These are phyloP conservation scores for Chrysoporthe deuterocubensis DNA, from an alignment of 2,329 filamentous ascomycete species.

Conservation along the genomic window DNA sequence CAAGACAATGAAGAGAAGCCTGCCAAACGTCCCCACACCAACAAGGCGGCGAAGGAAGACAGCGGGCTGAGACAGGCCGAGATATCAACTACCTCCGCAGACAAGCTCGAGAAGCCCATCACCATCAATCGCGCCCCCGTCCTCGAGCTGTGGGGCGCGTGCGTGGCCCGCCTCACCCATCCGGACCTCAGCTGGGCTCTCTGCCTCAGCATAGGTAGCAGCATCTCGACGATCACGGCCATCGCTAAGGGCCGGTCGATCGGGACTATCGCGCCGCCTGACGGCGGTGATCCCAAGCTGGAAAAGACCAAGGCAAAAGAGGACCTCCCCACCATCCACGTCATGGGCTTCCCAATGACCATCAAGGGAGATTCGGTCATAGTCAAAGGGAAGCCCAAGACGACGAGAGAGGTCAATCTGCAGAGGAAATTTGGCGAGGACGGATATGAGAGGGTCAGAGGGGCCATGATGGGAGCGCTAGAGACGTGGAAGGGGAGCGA, in stretches of 20 bases:
- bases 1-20: background rate
- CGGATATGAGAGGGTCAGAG: constrained; percentile 7
- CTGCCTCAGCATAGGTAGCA: constrained; percentile 28
- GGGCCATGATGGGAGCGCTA: constrained; percentile 15
- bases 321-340: constrained; percentile 7
- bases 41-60: background rate
- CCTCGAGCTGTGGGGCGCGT: constrained; percentile 35
- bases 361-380: constrained; percentile 23
- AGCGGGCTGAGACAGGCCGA: constrained; percentile 1
- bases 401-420: constrained; percentile 20
- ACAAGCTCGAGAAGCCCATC: constrained; percentile 24
- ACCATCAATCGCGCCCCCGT: constrained; percentile 28
- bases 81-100: background rate
- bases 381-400: constrained; percentile 23
- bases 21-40: background rate
- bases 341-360: constrained; percentile 27
- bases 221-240: constrained; percentile 26
- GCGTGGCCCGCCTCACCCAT: constrained; percentile 35
- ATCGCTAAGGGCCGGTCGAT: constrained; percentile 28
- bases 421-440: constrained; percentile 22
- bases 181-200: constrained; percentile 21
- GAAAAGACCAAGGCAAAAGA: background rate
- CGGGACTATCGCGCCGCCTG: constrained; percentile 19
- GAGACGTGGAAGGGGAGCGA: constrained; percentile 21
- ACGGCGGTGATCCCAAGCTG: background rate